phyloP scores from a whole-genome alignment of 805 yeast species.

The Candida nitratophila region DNA sequence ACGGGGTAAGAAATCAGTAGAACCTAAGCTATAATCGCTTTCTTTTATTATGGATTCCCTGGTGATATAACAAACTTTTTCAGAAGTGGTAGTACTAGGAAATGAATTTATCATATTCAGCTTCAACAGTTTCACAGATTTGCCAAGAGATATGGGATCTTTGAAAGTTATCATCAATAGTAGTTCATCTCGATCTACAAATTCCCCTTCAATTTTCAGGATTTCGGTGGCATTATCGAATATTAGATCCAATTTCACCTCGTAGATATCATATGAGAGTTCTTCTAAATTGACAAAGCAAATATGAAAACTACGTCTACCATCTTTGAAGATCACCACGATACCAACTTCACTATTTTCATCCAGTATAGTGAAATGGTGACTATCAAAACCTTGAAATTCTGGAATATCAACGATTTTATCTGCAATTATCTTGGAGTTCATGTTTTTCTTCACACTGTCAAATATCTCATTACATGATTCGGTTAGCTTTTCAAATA shows the following conservation, averaged over 20 bases:
- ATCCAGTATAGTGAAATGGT: background rate
- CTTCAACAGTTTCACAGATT: background rate
- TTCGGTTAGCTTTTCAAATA: slow-evolving; percentile 8
- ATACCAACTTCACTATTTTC: background rate
- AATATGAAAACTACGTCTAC: background rate
- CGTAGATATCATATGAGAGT: background rate
- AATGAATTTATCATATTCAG: background rate
- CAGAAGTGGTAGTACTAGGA: background rate
- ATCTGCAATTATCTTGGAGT: slow-evolving; percentile 7
- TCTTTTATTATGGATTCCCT: background rate
- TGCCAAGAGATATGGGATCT: background rate
- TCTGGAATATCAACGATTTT: slow-evolving; percentile 8
- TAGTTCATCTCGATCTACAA: background rate
- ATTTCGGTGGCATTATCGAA: background rate
- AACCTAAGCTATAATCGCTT: background rate
- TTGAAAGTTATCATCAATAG: background rate
- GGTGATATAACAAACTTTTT: background rate
- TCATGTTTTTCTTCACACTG: slow-evolving; percentile 15
- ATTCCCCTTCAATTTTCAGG: background rate
- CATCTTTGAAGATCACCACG: background rate
- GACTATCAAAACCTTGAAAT: background rate
- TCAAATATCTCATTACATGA: slow-evolving; percentile 9
- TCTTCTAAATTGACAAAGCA: background rate
- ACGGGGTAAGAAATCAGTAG: slow-evolving; percentile 19
- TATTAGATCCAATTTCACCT: background rate